phyloP scores from a whole-genome alignment of 2,329 filamentous ascomycete species.

The Alternaria brassicae region DNA sequence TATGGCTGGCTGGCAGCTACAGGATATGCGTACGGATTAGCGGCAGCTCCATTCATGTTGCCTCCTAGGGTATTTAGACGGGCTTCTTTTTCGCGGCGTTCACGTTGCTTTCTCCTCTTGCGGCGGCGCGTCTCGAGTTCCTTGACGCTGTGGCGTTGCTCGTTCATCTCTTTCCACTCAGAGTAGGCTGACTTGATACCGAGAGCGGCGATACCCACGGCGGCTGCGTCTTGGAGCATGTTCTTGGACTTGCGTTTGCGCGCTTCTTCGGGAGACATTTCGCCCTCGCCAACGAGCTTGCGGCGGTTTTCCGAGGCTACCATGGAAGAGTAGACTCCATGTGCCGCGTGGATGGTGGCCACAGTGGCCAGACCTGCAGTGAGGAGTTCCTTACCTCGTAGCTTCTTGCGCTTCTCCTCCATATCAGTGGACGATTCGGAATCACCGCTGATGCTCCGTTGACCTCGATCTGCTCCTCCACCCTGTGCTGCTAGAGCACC shows the following conservation, averaged over 20 bases:
- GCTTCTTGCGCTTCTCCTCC: slow-evolving; percentile 67
- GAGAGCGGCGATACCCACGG: slow-evolving; percentile 70
- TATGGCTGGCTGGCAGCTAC: slow-evolving; percentile 44
- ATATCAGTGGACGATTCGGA: slow-evolving; percentile 67
- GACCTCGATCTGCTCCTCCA: slow-evolving; percentile 29
- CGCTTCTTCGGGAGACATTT: slow-evolving; percentile 68
- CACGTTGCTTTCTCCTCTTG: slow-evolving; percentile 54
- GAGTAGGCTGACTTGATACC: slow-evolving; percentile 71
- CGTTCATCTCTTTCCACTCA: slow-evolving; percentile 72
- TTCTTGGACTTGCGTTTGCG: slow-evolving; percentile 69
- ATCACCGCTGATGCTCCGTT: slow-evolving; percentile 35
- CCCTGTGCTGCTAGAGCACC: slow-evolving; percentile 42
- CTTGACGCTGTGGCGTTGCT: slow-evolving; percentile 64
- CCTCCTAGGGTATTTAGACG: slow-evolving; percentile 50
- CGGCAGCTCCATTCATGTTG: slow-evolving; percentile 43
- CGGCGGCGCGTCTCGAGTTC: slow-evolving; percentile 61
- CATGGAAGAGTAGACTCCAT: slow-evolving; percentile 69
- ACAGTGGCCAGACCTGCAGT: slow-evolving; percentile 71
- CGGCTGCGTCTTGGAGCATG: slow-evolving; percentile 69
- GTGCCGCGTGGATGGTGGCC: slow-evolving; percentile 73
- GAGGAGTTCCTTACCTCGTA: slow-evolving; percentile 70
- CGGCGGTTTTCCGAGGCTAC: slow-evolving; percentile 68
- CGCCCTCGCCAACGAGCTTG: slow-evolving; percentile 66
- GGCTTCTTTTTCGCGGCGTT: slow-evolving; percentile 54
- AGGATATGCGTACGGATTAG: slow-evolving; percentile 51